Percentiles rank a stretch among this genome's conserved stretches.
These are phyloP conservation scores for Chamaecrista fasciculata DNA, from an alignment of 306 rosid species.

Conservation along the genomic window DNA sequence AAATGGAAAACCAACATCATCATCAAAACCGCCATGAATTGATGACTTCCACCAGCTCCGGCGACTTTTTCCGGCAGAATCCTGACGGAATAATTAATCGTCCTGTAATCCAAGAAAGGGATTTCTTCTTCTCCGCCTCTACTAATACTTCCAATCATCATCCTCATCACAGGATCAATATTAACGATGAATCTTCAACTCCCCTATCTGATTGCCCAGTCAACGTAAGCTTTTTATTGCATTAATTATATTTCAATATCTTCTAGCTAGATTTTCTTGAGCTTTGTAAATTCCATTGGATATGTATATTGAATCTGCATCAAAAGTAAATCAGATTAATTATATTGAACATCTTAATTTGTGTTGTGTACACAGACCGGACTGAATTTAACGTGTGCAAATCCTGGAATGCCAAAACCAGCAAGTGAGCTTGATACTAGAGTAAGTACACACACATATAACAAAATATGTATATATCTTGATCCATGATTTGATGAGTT, in stretches of 20 bases:
- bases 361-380: slow-evolving; percentile 32
- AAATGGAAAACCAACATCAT: background rate
- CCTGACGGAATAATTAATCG: background rate
- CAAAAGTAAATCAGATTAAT: background rate
- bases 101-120: slow-evolving; percentile 44
- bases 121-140: slow-evolving; percentile 42
- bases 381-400: slow-evolving; percentile 35
- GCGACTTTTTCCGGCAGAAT: slow-evolving; percentile 7
- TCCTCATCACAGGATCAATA: background rate
- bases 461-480: too few species aligned
- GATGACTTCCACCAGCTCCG: slow-evolving; percentile 30
- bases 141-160: background rate
- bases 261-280: background rate
- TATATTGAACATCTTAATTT: background rate
- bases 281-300: background rate
- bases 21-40: slow-evolving; percentile 34
- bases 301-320: background rate
- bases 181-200: slow-evolving; percentile 16
- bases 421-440: slow-evolving; percentile 2
- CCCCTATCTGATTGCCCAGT: slow-evolving; percentile 4
- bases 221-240: slow-evolving; percentile 32
- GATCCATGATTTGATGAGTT: too few species aligned
- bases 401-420: slow-evolving; percentile 6
- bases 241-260: background rate
- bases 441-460: slow-evolving; percentile 31